A percentile compares a stretch with the other conserved stretches of the same genome.
phyloP scores from a whole-genome alignment of 495 filamentous ascomycete species.

The Penicillium lividum region DNA sequence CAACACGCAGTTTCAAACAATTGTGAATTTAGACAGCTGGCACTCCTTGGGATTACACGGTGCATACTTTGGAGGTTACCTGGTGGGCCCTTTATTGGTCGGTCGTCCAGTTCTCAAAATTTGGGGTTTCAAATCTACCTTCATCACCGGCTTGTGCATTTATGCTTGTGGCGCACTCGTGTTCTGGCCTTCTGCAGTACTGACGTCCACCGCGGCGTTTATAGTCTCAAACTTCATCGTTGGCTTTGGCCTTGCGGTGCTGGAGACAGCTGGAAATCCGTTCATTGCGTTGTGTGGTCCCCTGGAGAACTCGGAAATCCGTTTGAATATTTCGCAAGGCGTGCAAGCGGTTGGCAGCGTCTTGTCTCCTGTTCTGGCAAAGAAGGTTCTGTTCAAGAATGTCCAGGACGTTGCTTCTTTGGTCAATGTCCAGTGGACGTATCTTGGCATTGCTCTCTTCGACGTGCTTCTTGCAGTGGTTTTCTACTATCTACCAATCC shows the following conservation, averaged over 20 bases:
- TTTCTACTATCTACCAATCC: slow-evolving; percentile 66
- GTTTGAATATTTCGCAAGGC: slow-evolving; percentile 66
- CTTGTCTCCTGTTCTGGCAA: slow-evolving; percentile 60
- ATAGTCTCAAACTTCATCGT: slow-evolving; percentile 68
- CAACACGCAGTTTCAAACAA: slow-evolving; percentile 59
- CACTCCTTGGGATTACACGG: slow-evolving; percentile 60
- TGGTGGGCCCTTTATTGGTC: slow-evolving; percentile 58
- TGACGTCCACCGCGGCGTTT: slow-evolving; percentile 66
- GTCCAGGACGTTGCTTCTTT: slow-evolving; percentile 54
- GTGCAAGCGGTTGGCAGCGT: slow-evolving; percentile 68
- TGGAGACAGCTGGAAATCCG: slow-evolving; percentile 67
- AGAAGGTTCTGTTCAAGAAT: slow-evolving; percentile 59
- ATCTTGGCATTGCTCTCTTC: slow-evolving; percentile 67
- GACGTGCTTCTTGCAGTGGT: slow-evolving; percentile 62
- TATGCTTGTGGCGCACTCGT: slow-evolving; percentile 66
- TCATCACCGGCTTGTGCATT: slow-evolving; percentile 63
- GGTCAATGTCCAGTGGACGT: slow-evolving; percentile 71
- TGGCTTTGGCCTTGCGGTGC: slow-evolving; percentile 60
- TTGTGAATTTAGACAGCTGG: slow-evolving; percentile 47
- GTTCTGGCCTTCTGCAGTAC: slow-evolving; percentile 72
- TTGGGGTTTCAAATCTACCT: slow-evolving; percentile 69
- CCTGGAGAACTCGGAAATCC: slow-evolving; percentile 62
- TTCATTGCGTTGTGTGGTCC: slow-evolving; percentile 71
- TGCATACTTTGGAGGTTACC: slow-evolving; percentile 66
- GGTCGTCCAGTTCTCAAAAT: slow-evolving; percentile 58